Percentiles rank a stretch among this genome's conserved stretches.
Conservation (phyloP, 78 protist species). For the Dictyostelium intermedium region DNA sequence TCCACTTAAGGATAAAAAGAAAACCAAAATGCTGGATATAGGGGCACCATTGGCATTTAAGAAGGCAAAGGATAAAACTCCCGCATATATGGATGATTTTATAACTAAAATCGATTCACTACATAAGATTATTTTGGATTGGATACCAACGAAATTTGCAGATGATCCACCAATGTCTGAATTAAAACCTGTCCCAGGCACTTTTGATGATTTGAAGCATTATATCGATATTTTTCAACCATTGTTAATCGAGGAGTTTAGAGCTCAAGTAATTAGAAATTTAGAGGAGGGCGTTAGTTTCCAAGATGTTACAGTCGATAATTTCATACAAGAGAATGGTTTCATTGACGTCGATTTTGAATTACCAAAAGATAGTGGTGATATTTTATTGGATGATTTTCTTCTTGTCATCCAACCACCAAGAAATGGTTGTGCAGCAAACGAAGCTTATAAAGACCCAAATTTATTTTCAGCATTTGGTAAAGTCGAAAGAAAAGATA, state of each 20-base stretch:
- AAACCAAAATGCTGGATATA: constrained; percentile 25
- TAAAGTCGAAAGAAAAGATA: constrained; percentile 31
- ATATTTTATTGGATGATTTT: constrained; percentile 26
- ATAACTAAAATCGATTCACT: constrained; percentile 28
- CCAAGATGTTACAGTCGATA: not conserved
- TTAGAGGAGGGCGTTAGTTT: constrained; percentile 14
- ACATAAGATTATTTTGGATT: constrained; percentile 20
- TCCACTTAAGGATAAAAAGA: constrained; percentile 44
- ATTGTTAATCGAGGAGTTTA: constrained; percentile 62
- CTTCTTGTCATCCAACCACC: not conserved
- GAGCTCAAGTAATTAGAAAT: constrained; percentile 27
- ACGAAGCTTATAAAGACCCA: not conserved
- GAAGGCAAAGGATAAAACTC: not conserved
- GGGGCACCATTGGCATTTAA: not conserved
- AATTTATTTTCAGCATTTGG: constrained; percentile 10
- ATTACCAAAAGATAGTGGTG: not conserved
- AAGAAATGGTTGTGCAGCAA: not conserved
- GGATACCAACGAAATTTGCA: not conserved
- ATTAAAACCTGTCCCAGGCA: constrained; percentile 21
- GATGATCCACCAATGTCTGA: not conserved
- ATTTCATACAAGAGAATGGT: constrained; percentile 12
- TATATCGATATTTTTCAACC: constrained; percentile 75
- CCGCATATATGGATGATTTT: not conserved
- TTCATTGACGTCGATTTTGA: constrained; percentile 1
- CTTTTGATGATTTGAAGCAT: constrained; percentile 36